These are phyloP conservation scores for Ophiocordyceps camponoti-leonardi DNA, from an alignment of 2,329 filamentous ascomycete species.

Conservation along the genomic window DNA sequence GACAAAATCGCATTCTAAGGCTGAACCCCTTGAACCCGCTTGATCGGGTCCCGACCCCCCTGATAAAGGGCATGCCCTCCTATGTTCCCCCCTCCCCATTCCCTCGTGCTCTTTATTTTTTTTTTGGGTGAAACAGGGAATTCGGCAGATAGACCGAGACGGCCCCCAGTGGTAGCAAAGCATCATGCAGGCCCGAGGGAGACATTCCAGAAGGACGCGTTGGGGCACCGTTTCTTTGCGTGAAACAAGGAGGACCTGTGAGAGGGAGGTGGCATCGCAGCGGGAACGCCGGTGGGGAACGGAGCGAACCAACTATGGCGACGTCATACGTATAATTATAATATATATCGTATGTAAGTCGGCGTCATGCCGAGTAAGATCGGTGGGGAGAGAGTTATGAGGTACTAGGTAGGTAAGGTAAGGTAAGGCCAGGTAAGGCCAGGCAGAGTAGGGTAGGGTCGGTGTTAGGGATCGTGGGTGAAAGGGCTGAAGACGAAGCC, in stretches of 20 bases:
- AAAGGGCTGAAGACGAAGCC: neutral
- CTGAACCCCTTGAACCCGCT: too few species aligned
- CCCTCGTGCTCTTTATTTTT: neutral
- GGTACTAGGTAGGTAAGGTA: too few species aligned
- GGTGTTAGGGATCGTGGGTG: neutral
- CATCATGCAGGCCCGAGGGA: neutral
- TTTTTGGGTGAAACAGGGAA: neutral
- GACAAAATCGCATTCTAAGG: too few species aligned
- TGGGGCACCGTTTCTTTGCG: neutral
- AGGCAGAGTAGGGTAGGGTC: too few species aligned
- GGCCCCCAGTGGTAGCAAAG: neutral
- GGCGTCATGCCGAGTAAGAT: neutral
- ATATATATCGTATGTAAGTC: neutral
- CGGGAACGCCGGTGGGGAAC: conserved; percentile 1
- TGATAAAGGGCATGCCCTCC: too few species aligned
- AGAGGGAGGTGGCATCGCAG: conserved; percentile 2
- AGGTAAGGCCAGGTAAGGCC: too few species aligned
- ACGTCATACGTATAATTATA: neutral
- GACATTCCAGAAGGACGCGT: neutral
- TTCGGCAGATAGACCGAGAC: neutral
- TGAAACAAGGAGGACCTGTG: neutral
- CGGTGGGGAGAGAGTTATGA: too few species aligned
- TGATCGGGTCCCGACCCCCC: too few species aligned
- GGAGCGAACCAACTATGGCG: neutral
- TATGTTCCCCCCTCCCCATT: neutral